Evolutionary conservation across 495 filamentous ascomycete species (phyloP).

Genomic region (Pyrenula aspistea): DNA sequence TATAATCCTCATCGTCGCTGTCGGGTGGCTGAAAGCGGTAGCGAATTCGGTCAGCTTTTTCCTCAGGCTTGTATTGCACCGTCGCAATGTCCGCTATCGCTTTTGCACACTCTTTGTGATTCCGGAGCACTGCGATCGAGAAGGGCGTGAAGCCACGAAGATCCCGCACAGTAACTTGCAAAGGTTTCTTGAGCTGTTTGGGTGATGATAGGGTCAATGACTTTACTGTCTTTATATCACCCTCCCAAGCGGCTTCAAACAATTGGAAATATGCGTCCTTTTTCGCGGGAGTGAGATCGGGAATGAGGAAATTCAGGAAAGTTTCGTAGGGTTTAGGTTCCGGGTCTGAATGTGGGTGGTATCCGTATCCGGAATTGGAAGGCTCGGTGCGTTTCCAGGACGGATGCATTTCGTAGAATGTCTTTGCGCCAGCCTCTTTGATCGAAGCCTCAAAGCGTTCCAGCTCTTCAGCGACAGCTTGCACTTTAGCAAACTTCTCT

Average conservation of each 20-base stretch:
- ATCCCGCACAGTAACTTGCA: slow-evolving; percentile 50
- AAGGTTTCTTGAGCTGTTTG: slow-evolving; percentile 29
- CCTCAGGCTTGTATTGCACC: slow-evolving; percentile 47
- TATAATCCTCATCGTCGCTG: slow-evolving; percentile 17
- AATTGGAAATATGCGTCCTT: slow-evolving; percentile 43
- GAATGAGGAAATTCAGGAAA: slow-evolving; percentile 33
- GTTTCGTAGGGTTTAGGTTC: slow-evolving; percentile 26
- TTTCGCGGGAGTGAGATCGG: slow-evolving; percentile 36
- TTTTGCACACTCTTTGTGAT: slow-evolving; percentile 47
- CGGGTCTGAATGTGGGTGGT: slow-evolving; percentile 1
- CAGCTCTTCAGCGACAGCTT: slow-evolving; percentile 32
- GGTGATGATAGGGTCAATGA: slow-evolving; percentile 33
- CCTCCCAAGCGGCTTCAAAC: slow-evolving; percentile 61
- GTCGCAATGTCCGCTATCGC: slow-evolving; percentile 52
- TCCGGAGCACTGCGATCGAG: slow-evolving; percentile 48
- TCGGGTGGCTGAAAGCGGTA: slow-evolving; percentile 16
- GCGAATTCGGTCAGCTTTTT: slow-evolving; percentile 23
- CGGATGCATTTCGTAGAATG: slow-evolving; percentile 51
- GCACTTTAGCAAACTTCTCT: slow-evolving; percentile 40
- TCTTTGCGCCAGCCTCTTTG: slow-evolving; percentile 46
- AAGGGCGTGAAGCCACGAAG: slow-evolving; percentile 37
- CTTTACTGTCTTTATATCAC: slow-evolving; percentile 43
- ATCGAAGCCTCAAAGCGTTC: slow-evolving; percentile 40
- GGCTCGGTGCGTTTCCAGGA: slow-evolving; percentile 15
- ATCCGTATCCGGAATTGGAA: not conserved